These are phyloP conservation scores for Fusarium sp. DNA, from an alignment of 2,329 filamentous ascomycete genomes.

Conservation along the genomic window DNA sequence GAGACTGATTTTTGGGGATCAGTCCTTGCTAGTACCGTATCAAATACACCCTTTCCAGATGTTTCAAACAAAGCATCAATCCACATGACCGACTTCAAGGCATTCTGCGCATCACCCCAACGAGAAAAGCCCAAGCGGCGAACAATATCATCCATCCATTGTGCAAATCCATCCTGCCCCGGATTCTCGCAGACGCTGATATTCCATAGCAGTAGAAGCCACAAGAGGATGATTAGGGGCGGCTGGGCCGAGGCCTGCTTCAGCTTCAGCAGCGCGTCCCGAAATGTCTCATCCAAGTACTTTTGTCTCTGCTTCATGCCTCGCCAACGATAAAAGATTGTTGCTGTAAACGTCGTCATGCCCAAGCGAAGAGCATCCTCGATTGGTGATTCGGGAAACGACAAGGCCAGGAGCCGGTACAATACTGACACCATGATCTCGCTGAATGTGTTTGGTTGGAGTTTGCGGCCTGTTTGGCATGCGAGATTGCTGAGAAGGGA, in stretches of 20 bases:
- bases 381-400: constrained; percentile 1
- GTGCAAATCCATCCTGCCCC: rapidly evolving
- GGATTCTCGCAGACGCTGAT: not conserved
- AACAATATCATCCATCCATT: constrained; percentile 12
- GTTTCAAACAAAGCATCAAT: constrained; percentile 27
- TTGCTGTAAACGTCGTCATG: constrained; percentile 25
- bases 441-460: constrained; percentile 38
- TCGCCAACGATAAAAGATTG: constrained; percentile 39
- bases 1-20: not conserved
- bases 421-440: constrained; percentile 37
- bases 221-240: constrained; percentile 11
- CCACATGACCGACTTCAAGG: constrained; percentile 36
- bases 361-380: constrained; percentile 30
- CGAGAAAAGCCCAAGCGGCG: not conserved
- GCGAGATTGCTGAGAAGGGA: constrained; percentile 38
- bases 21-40: not conserved
- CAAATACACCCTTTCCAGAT: constrained; percentile 3
- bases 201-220: constrained; percentile 28
- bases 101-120: constrained; percentile 17
- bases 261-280: not conserved
- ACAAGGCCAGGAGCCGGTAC: constrained; percentile 34
- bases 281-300: constrained; percentile 13
- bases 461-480: constrained; percentile 31
- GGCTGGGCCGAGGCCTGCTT: not conserved
- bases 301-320: constrained; percentile 34